Percentiles rank a stretch among this genome's conserved stretches.
phyloP scores from a whole-genome alignment of 2,329 filamentous ascomycete genomes.

The Gremmenia infestans region DNA sequence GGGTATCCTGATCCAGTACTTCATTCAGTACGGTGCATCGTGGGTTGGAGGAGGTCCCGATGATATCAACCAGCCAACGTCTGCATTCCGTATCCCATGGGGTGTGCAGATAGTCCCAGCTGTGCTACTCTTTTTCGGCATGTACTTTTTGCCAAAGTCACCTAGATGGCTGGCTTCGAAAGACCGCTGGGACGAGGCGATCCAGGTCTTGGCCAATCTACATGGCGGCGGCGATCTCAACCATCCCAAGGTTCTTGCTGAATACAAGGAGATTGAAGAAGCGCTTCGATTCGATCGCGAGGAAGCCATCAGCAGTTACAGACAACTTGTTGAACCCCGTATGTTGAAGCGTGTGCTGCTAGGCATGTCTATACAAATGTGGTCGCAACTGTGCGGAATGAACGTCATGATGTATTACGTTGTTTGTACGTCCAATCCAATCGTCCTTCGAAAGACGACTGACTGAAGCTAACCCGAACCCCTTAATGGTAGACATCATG shows the following conservation, averaged over 20 bases:
- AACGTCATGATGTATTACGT: constrained; percentile 72
- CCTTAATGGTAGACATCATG: constrained; percentile 52
- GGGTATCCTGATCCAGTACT: constrained; percentile 63
- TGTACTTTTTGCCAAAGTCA: constrained; percentile 58
- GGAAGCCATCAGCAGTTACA: constrained; percentile 64
- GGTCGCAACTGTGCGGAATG: constrained; percentile 72
- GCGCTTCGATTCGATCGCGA: constrained; percentile 68
- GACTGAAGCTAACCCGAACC: constrained; percentile 3
- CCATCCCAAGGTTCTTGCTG: constrained; percentile 55
- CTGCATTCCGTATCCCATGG: constrained; percentile 58
- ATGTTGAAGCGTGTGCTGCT: constrained; percentile 70
- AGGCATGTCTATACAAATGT: constrained; percentile 69
- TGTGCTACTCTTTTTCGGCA: constrained; percentile 47
- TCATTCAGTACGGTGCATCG: constrained; percentile 60
- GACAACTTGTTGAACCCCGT: constrained; percentile 64
- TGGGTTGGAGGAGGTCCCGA: constrained; percentile 47
- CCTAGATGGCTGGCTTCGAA: constrained; percentile 67
- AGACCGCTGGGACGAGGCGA: constrained; percentile 62
- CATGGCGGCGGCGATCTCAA: constrained; percentile 53
- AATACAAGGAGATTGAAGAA: constrained; percentile 65
- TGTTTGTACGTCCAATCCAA: constrained; percentile 39
- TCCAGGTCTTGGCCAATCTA: constrained; percentile 51
- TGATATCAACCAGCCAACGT: constrained; percentile 45
- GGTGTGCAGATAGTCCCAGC: constrained; percentile 54
- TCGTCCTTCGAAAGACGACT: not conserved